Evolutionary conservation across 345 rosid species (phyloP).

Genomic region (Theobroma cacao): DNA sequence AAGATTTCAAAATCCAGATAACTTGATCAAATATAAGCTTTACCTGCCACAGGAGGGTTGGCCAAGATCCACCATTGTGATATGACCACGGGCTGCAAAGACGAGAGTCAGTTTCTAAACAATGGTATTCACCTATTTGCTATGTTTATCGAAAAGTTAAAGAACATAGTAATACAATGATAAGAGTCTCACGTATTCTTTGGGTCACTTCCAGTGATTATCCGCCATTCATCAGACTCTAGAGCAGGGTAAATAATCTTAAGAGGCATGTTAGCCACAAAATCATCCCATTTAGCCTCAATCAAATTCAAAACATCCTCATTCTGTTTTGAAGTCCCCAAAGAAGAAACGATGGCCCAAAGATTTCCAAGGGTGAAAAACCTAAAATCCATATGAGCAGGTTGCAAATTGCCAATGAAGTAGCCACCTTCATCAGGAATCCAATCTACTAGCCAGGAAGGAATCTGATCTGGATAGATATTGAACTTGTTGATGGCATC

Average conservation of each 20-base stretch:
- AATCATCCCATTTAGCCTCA: conserved; percentile 90
- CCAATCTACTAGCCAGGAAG: conserved; percentile 96
- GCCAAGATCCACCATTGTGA: conserved; percentile 99
- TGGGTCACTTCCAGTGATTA: conserved; percentile 95
- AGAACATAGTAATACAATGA: neutral
- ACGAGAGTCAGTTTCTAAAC: conserved; percentile 4
- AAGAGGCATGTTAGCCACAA: conserved; percentile 91
- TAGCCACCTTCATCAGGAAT: conserved; percentile 88
- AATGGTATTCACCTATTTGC: neutral
- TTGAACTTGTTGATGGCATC: conserved; percentile 93
- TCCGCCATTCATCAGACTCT: conserved; percentile 89
- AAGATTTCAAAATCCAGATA: neutral
- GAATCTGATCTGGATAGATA: conserved; percentile 94
- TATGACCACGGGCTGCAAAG: conserved; percentile 90
- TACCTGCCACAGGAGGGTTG: conserved; percentile 96
- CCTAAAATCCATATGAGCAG: conserved; percentile 98
- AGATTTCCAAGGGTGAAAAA: conserved; percentile 95
- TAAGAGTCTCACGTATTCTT: conserved; percentile 83
- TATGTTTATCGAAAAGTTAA: neutral
- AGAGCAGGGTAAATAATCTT: conserved; percentile 92
- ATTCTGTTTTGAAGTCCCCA: conserved; percentile 70
- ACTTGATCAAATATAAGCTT: neutral
- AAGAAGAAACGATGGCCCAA: conserved; percentile 74
- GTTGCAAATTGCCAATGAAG: conserved; percentile 86
- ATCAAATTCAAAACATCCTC: conserved; percentile 72